Evolutionary conservation across 495 filamentous ascomycete genomes (phyloP), one percentile per base, ranked within the genome.

Genomic region (Podospora conica): DNA sequence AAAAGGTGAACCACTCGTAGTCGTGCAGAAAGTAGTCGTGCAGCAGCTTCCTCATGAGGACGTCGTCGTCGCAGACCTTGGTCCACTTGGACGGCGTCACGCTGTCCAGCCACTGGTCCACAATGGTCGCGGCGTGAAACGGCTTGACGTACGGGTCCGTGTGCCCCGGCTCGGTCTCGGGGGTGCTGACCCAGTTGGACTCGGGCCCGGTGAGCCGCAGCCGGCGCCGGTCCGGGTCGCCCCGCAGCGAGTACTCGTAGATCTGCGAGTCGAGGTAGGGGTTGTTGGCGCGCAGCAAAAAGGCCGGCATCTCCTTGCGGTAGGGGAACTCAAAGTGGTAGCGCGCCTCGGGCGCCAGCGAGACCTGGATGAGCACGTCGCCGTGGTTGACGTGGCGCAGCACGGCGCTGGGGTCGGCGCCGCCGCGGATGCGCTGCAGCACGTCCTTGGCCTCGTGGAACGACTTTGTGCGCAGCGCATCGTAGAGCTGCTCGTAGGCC

Each of bases 291-390:
- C 60, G 64, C 3, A 66, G 63, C 27, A 80, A 22, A 31, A 72
- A 76, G 1, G 66, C 65, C 3, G 78, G 78, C 77, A 80, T 80
- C 12, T 76, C 71, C 10, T 69, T 18, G 23, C 70, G 61, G 63
- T 77, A 79, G 9, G 78, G 78, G 58, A 80, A 80, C 64, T 78
- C 76, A 60, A 77, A 80, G 53, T 77, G 76, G 40, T 68, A 75
- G 1, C 75, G 68, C 29, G 75, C 64, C 65, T 80, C 77, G 9
- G 78, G 78, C 9, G 70, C 66, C 20, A 80, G 40, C 9, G 75
- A 70, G 9, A 79, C 69, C 63, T 80, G 75, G 5, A 79, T 69
- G 7, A 78, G 71, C n/a, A 76, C 65, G 66, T 79, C 75, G 9
- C 78, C 78, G 59, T 77, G 70, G 61, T 68, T 75, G 66, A 78